Evolutionary conservation across 352 stramenopile species (phyloP).

Genomic region (Blastocystis sp.): DNA sequence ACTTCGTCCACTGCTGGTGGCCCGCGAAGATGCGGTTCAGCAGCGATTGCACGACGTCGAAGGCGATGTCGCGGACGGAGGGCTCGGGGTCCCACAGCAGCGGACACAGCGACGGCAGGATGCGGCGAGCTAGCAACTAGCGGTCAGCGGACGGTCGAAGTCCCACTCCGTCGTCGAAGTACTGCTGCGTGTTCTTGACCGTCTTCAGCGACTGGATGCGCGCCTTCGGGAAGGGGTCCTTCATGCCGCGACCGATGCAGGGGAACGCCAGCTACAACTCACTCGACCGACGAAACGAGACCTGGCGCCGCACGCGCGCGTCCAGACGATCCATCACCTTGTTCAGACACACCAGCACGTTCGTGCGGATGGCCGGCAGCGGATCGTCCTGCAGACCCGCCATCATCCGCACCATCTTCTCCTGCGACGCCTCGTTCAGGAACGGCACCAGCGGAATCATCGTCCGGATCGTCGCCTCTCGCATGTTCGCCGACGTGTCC

Average conservation of each 20-base stretch:
- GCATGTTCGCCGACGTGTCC: slow-evolving; percentile 48
- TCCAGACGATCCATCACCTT: slow-evolving; percentile 8
- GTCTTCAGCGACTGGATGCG: slow-evolving; percentile 53
- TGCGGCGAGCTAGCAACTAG: slow-evolving; percentile 36
- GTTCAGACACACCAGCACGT: slow-evolving; percentile 53
- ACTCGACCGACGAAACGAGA: not conserved
- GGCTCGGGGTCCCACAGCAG: slow-evolving; percentile 41
- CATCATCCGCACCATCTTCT: slow-evolving; percentile 30
- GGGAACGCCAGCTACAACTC: slow-evolving; percentile 27
- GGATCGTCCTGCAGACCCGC: slow-evolving; percentile 39
- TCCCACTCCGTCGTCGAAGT: slow-evolving; percentile 41
- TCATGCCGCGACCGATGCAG: slow-evolving; percentile 28
- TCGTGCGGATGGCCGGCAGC: slow-evolving; percentile 40
- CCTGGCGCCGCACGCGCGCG: not conserved
- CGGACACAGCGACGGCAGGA: slow-evolving; percentile 48
- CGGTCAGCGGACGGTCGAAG: not conserved
- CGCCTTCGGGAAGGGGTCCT: slow-evolving; percentile 48
- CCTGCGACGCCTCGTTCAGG: not conserved
- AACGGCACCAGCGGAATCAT: slow-evolving; percentile 37
- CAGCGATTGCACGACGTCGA: slow-evolving; percentile 41
- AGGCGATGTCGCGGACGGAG: not conserved
- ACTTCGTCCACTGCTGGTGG: slow-evolving; percentile 40
- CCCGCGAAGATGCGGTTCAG: slow-evolving; percentile 50
- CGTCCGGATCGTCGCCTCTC: slow-evolving; percentile 40
- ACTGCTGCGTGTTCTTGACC: slow-evolving; percentile 52